phyloP scores from a whole-genome alignment of 371 early-diverging fungal species.

The Umbelopsis sp. region DNA sequence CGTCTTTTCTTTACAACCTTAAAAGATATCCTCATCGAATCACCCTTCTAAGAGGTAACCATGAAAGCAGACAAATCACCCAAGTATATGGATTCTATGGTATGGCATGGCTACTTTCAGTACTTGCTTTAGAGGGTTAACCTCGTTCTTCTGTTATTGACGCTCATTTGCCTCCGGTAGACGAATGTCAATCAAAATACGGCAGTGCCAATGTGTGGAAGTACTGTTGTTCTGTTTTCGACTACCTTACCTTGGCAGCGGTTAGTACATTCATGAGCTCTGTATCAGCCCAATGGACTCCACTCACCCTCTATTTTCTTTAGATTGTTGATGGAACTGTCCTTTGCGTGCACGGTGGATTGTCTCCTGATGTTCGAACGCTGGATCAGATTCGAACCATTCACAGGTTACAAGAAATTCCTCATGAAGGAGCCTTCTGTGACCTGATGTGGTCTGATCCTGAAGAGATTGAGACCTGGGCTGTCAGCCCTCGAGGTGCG shows the following conservation, averaged over 20 bases:
- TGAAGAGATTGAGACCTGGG: conserved; percentile 98
- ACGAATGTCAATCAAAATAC: conserved; percentile 99
- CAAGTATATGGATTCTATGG: conserved; percentile 99
- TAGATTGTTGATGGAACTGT: conserved; percentile 64
- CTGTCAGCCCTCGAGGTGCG: conserved; percentile 98
- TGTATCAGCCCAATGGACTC: not conserved
- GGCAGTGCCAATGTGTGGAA: conserved; percentile 99
- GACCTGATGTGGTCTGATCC: conserved; percentile 95
- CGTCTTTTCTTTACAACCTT: not conserved
- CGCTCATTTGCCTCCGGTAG: conserved; percentile 34
- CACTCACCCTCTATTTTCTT: not conserved
- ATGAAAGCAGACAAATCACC: conserved; percentile 98
- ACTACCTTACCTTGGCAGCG: conserved; percentile 97
- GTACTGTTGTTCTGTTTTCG: conserved; percentile 98
- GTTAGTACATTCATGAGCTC: conserved; percentile 79
- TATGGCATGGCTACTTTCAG: conserved; percentile 16
- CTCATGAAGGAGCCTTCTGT: conserved; percentile 99
- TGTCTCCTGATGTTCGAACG: conserved; percentile 97
- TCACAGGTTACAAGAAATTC: conserved; percentile 98
- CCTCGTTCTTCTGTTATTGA: no score
- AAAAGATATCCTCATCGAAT: conserved; percentile 84
- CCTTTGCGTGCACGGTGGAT: conserved; percentile 99
- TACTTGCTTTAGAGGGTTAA: not conserved
- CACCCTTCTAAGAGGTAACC: conserved; percentile 99
- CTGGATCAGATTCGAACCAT: conserved; percentile 97